phyloP scores from a whole-genome alignment of 345 rosid genomes.

The Lepidium didymum region DNA sequence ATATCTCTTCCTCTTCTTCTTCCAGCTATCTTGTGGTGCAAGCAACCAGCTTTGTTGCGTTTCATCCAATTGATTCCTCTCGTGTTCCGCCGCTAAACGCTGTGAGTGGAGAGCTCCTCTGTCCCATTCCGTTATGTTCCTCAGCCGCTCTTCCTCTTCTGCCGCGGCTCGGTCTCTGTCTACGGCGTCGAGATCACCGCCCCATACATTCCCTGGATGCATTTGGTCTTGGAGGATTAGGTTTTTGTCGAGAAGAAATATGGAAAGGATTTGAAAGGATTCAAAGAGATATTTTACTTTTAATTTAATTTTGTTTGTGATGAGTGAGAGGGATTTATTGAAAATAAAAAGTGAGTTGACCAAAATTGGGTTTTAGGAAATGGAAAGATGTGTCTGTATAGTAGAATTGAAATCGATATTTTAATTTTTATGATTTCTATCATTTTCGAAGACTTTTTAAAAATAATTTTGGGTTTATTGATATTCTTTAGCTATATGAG shows the following conservation, averaged over 20 bases:
- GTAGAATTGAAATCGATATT: not conserved
- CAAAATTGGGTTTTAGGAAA: conserved; percentile 1
- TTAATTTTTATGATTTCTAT: not conserved
- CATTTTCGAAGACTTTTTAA: not conserved
- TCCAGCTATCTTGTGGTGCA: conserved; percentile 45
- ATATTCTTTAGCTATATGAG: not conserved
- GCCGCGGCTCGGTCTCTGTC: conserved; percentile 25
- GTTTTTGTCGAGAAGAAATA: not conserved
- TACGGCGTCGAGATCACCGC: conserved; percentile 57
- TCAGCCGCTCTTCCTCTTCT: conserved; percentile 33
- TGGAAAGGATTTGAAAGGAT: not conserved
- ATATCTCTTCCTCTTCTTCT: conserved; percentile 46
- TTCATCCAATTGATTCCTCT: conserved; percentile 44
- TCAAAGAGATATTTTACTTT: not conserved
- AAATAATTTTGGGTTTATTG: not conserved
- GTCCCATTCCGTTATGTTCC: conserved; percentile 44
- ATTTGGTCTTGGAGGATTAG: conserved; percentile 22
- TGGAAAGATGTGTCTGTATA: conserved; percentile 6
- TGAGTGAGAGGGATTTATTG: conserved; percentile 6
- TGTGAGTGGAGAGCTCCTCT: conserved; percentile 39
- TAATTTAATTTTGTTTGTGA: not conserved
- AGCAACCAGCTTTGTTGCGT: conserved; percentile 88
- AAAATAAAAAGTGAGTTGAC: conserved; percentile 24
- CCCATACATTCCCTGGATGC: conserved; percentile 73
- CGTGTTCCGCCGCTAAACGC: not conserved